These are phyloP conservation scores for Sinapis alba DNA, from an alignment of 441 rosid species.

Conservation along the genomic window DNA sequence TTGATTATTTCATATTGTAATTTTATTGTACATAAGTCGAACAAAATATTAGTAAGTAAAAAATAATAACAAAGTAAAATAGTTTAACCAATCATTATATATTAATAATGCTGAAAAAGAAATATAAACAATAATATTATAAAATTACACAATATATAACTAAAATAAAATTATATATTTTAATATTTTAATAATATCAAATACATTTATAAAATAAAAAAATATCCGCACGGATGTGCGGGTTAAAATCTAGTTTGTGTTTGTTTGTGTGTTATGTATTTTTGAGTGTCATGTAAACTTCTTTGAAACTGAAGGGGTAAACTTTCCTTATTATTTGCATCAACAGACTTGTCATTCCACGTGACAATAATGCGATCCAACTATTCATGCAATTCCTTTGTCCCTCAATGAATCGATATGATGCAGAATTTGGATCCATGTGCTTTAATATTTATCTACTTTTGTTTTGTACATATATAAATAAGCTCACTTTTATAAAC, in stretches of 20 bases:
- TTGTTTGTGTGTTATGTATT: not conserved
- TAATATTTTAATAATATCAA: too few relatives aligned
- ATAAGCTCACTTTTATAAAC: constrained; percentile 3
- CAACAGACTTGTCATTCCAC: constrained; percentile 28
- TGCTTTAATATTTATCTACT: constrained; percentile 16
- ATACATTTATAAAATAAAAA: too few relatives aligned
- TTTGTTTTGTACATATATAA: not conserved
- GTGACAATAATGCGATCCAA: constrained; percentile 36
- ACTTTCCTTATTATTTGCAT: constrained; percentile 15
- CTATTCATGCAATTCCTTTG: constrained; percentile 28
- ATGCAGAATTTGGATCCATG: constrained; percentile 17
- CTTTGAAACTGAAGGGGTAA: not conserved
- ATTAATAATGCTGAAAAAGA: too few relatives aligned
- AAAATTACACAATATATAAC: too few relatives aligned
- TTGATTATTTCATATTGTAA: too few relatives aligned
- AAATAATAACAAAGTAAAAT: too few relatives aligned
- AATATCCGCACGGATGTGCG: too few relatives aligned
- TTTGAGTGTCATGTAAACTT: not conserved
- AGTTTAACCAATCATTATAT: too few relatives aligned
- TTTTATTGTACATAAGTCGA: too few relatives aligned
- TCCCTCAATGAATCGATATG: constrained; percentile 21
- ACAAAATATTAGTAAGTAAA: too few relatives aligned
- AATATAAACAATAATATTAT: too few relatives aligned
- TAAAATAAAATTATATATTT: too few relatives aligned
- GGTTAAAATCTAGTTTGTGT: not conserved